Evolutionary conservation across 805 yeast species (phyloP), one percentile per base, ranked within the genome.

Genomic region (Wickerhamiella kazuoi): DNA sequence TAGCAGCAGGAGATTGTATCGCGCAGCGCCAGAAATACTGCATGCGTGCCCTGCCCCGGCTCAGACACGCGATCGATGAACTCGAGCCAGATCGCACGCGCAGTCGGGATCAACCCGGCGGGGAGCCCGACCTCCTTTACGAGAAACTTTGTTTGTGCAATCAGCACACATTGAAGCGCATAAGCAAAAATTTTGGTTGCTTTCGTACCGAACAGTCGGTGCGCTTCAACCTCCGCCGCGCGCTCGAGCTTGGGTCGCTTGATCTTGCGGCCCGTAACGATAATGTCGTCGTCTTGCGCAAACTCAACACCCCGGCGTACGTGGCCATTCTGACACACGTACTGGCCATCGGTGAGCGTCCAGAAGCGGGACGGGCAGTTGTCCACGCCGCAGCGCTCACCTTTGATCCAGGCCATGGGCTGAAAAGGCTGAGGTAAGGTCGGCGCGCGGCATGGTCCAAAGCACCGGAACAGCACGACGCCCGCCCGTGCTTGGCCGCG

Each of bases 301-400:
- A 73, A 59, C 37, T 11, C 66, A 45, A 79, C 80, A 28, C 86
- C 84, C 46, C 76, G 87, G 57, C 72, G 71, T 17, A 86, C 84
- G 59, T 87, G 98, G 4, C 97, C 97, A 51, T 71, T 78, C 50
- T 80, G 87, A 55, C 98, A 87, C 9, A 86, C 76, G 41, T 75
- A 68, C 37, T 72, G 72, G 20, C 98, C 98, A 50, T 79, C 82
- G 3, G 73, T 61, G 23, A 71, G 57, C 37, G 77, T 67, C 72
- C 82, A 87, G 37, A 76, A 67, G 30, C 74, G 61, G 1, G 95
- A 79, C 3, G 79, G 72, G 59, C 98, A 87, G 62, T 87, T 87
- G 46, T 79, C 86, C 2, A 76, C 74, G 1, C 96, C 96, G 66
- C 98, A 87, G 4, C 77, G 59, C 3, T 80, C 77, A 2, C 98